A percentile compares a stretch with the other conserved stretches of the same genome.
Conservation (phyloP, 176 grass and related monocot species). For the Zea mays region Zm-B73-REFERENCE-NAM-5.0 NC_050101.1:112524001-112524500, state of each 20-base stretch:
- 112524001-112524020: slow-evolving; percentile 15
- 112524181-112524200: background rate
- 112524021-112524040: slow-evolving; percentile 4
- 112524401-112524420: slow-evolving; percentile 1
- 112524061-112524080: slow-evolving; percentile 9
- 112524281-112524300: slow-evolving; percentile 77
- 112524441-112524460: slow-evolving; percentile 24
- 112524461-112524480: slow-evolving; percentile 63
- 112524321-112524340: slow-evolving; percentile 79
- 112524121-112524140: slow-evolving; percentile 17
- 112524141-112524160: slow-evolving; percentile 11
- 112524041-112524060: background rate
- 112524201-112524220: slow-evolving; percentile 76
- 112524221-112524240: slow-evolving; percentile 67
- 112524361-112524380: background rate
- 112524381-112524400: slow-evolving; percentile 1
- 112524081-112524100: slow-evolving; percentile 1
- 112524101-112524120: slow-evolving; percentile 5
- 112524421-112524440: slow-evolving; percentile 31
- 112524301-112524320: slow-evolving; percentile 88
- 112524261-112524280: slow-evolving; percentile 53
- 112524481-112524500: slow-evolving; percentile 77
- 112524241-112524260: slow-evolving; percentile 86
- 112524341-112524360: background rate
- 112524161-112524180: slow-evolving; percentile 21